A percentile compares a stretch with the other conserved stretches of the same genome.
These are phyloP conservation scores for Margaritispora aquatica DNA, from an alignment of 495 filamentous ascomycete genomes.

Conservation along the genomic window DNA sequence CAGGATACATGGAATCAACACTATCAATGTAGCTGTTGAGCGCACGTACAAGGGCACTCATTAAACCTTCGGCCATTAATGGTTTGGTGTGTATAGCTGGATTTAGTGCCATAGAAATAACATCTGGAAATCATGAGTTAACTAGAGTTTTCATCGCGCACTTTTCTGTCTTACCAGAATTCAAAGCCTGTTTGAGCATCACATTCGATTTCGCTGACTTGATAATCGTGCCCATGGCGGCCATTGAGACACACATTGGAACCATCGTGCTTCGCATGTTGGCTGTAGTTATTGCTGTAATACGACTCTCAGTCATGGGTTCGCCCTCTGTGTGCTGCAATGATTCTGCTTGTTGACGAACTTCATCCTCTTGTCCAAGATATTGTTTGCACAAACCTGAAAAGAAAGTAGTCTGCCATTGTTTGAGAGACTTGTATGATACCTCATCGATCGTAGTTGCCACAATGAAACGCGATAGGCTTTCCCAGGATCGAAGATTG, in stretches of 20 bases:
- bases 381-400: constrained; percentile 43
- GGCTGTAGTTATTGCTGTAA: not conserved
- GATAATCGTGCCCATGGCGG: constrained; percentile 3
- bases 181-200: not conserved
- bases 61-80: not conserved
- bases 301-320: not conserved
- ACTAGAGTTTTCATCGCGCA: not conserved
- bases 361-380: constrained; percentile 39
- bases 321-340: not conserved
- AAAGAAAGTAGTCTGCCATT: constrained; percentile 61
- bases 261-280: constrained; percentile 5
- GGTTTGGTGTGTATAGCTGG: not conserved
- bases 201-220: not conserved
- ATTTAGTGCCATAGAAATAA: not conserved
- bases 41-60: not conserved
- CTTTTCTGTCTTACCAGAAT: not conserved
- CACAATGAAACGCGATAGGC: constrained; percentile 70
- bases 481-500: constrained; percentile 74
- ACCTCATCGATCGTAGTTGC: constrained; percentile 42
- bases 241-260: not conserved
- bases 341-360: constrained; percentile 20
- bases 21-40: constrained; percentile 5
- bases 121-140: not conserved
- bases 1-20: constrained; percentile 3
- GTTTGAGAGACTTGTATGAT: constrained; percentile 50